Percentiles rank a stretch among this genome's conserved stretches.
These are phyloP conservation scores for Encephalitozoon romaleae DNA, from an alignment of 371 early-diverging fungal genomes.

Conservation along the genomic window DNA sequence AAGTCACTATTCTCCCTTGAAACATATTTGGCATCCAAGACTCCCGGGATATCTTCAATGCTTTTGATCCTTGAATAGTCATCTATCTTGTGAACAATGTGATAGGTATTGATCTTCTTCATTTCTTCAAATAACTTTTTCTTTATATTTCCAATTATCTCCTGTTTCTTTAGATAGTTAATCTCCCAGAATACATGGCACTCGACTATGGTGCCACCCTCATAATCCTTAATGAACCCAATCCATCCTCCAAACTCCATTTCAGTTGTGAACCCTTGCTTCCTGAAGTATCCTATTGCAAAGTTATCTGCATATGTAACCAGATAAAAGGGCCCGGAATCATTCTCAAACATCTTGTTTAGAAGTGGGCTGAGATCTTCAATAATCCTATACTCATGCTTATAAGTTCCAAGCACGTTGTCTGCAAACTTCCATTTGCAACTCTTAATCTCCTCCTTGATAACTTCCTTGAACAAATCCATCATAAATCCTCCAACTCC, in stretches of 20 bases:
- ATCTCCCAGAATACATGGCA: constrained; percentile 56
- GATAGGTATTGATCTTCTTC: constrained; percentile 32
- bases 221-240: constrained; percentile 98
- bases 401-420: not conserved
- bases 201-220: constrained; percentile 91
- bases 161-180: constrained; percentile 53
- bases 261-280: constrained; percentile 92
- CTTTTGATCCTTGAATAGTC: constrained; percentile 13
- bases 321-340: constrained; percentile 67
- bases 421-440: not conserved
- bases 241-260: constrained; percentile 88
- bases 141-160: constrained; percentile 38
- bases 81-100: not conserved
- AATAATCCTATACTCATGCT: not conserved
- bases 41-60: not conserved
- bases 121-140: constrained; percentile 41
- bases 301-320: constrained; percentile 98
- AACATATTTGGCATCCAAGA: not conserved
- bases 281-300: constrained; percentile 96
- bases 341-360: not conserved
- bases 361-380: not conserved
- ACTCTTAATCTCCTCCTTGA: constrained; percentile 43
- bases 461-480: constrained; percentile 56
- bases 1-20: constrained; percentile 12
- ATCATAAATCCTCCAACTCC: constrained; percentile 63